These are phyloP conservation scores for Abrus pulchellus DNA, from an alignment of 306 rosid genomes.

Conservation along the genomic window DNA sequence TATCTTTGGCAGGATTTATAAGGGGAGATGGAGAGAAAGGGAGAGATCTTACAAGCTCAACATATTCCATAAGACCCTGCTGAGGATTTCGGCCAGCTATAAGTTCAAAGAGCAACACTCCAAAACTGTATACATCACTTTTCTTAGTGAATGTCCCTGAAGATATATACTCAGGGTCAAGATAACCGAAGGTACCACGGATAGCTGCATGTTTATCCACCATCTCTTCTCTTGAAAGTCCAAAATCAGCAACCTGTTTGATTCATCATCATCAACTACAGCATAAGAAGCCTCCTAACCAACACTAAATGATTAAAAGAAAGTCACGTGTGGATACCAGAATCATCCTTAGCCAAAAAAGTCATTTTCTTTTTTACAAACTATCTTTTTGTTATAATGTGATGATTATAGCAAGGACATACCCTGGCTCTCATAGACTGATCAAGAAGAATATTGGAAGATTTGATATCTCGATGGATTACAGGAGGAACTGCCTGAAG, in stretches of 20 bases:
- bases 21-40: conserved; percentile 45
- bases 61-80: conserved; percentile 97
- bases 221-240: conserved; percentile 97
- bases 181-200: conserved; percentile 93
- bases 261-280: conserved; percentile 41
- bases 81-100: conserved; percentile 95
- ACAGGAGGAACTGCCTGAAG: conserved; percentile 97
- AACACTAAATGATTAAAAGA: neutral
- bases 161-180: conserved; percentile 95
- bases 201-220: conserved; percentile 85
- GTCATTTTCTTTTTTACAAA: conserved; percentile 1
- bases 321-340: neutral
- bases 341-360: neutral
- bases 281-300: conserved; percentile 17
- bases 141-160: conserved; percentile 92
- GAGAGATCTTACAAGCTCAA: conserved; percentile 83
- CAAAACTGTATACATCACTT: conserved; percentile 97
- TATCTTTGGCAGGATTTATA: neutral
- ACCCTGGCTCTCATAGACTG: conserved; percentile 97
- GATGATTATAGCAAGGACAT: conserved; percentile 40
- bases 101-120: conserved; percentile 95
- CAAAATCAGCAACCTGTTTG: conserved; percentile 95
- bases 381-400: neutral
- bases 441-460: conserved; percentile 87
- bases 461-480: conserved; percentile 93